Percentiles rank a stretch among this genome's conserved stretches.
These are phyloP conservation scores for Venturiaceae sp. DNA, from an alignment of 2,329 filamentous ascomycete genomes.

Conservation along the genomic window DNA sequence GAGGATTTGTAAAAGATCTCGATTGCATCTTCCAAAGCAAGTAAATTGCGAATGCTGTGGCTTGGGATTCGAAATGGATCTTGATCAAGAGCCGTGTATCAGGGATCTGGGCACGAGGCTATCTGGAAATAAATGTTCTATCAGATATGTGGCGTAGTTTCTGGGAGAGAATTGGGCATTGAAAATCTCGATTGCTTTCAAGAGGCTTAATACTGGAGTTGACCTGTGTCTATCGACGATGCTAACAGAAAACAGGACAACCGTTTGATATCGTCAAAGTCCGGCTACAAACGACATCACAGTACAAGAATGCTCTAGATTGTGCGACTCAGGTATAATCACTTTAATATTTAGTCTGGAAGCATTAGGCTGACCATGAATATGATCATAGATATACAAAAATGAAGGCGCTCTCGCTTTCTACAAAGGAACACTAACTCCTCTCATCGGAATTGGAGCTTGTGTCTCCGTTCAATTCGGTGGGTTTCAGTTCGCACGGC, in stretches of 20 bases:
- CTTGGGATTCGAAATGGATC: too few relatives aligned
- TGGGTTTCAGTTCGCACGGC: slow-evolving; percentile 86
- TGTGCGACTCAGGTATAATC: slow-evolving; percentile 46
- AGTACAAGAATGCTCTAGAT: slow-evolving; percentile 71
- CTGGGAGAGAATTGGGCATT: too few relatives aligned
- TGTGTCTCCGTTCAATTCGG: slow-evolving; percentile 99
- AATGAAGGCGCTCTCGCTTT: slow-evolving; percentile 86
- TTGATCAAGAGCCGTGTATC: too few relatives aligned
- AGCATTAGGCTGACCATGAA: not conserved
- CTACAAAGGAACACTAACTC: slow-evolving; percentile 96
- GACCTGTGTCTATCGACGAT: not conserved
- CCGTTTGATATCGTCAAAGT: slow-evolving; percentile 92
- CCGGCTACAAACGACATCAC: slow-evolving; percentile 77
- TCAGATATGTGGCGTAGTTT: too few relatives aligned
- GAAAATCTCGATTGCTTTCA: too few relatives aligned
- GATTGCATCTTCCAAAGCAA: too few relatives aligned
- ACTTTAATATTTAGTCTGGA: too few relatives aligned
- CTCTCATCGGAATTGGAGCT: slow-evolving; percentile 88
- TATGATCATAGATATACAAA: slow-evolving; percentile 61
- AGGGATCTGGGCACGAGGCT: too few relatives aligned
- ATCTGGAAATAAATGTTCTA: too few relatives aligned
- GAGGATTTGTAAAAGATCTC: not conserved
- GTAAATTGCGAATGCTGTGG: too few relatives aligned
- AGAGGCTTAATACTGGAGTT: too few relatives aligned
- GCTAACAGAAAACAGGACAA: slow-evolving; percentile 40